Conservation (phyloP, 495 filamentous ascomycete species). For the Peziza echinospora region DNA sequence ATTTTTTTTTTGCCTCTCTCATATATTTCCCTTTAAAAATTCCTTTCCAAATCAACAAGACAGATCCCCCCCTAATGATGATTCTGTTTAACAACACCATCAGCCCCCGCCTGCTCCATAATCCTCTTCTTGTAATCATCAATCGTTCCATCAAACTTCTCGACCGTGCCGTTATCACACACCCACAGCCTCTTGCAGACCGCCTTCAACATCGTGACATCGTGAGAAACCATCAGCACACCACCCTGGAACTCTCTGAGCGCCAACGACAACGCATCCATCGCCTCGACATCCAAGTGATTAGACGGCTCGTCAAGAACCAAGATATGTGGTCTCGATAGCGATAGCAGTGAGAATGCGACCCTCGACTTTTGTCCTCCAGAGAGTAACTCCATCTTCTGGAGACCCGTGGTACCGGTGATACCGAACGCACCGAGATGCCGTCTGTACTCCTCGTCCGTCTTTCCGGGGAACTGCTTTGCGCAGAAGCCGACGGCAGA, state of each 20-base stretch:
- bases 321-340: conserved; percentile 87
- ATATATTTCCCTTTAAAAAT: no score
- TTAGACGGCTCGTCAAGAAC: conserved; percentile 98
- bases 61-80: no score
- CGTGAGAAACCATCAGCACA: conserved; percentile 96
- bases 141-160: conserved; percentile 87
- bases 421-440: conserved; percentile 96
- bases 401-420: conserved; percentile 87
- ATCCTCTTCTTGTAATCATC: conserved; percentile 97
- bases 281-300: conserved; percentile 96
- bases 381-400: conserved; percentile 85
- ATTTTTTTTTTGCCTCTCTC: no score
- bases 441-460: conserved; percentile 90
- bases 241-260: conserved; percentile 76
- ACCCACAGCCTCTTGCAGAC: conserved; percentile 93
- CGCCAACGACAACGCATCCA: conserved; percentile 80
- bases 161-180: conserved; percentile 84
- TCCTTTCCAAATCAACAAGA: no score
- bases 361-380: conserved; percentile 98
- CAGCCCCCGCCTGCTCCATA: conserved; percentile 63
- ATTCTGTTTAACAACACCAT: conserved; percentile 47
- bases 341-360: conserved; percentile 79
- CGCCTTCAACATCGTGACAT: conserved; percentile 94
- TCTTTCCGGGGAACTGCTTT: conserved; percentile 68
- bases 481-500: conserved; percentile 91